These are phyloP conservation scores for Quercus agrifolia DNA, from an alignment of 306 rosid genomes.

Conservation along the genomic window DNA sequence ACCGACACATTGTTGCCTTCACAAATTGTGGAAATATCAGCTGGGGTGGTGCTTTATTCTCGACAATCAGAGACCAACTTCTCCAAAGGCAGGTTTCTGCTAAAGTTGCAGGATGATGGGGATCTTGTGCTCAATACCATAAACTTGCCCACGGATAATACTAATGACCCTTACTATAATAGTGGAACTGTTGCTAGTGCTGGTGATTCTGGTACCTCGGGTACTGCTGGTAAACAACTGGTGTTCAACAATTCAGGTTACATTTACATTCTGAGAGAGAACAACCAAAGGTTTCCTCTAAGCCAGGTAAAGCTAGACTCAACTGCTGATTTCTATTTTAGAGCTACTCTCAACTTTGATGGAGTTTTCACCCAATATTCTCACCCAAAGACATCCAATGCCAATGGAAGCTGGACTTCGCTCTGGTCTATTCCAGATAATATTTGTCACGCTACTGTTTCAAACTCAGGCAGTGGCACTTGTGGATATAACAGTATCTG, in stretches of 20 bases:
- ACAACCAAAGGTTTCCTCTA: conserved; percentile 5
- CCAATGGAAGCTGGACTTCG: conserved; percentile 17
- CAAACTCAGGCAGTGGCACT: conserved; percentile 24
- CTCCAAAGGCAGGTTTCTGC: conserved; percentile 19
- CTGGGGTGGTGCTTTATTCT: conserved; percentile 5
- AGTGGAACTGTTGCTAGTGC: background rate
- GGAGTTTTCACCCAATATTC: conserved; percentile 37
- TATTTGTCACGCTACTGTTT: background rate
- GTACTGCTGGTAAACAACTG: conserved; percentile 30
- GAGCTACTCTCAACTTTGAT: conserved; percentile 47
- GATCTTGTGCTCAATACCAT: conserved; percentile 11
- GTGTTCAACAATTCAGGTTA: conserved; percentile 34
- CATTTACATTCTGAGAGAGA: conserved; percentile 29
- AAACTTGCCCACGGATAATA: background rate
- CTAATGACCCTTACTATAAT: background rate
- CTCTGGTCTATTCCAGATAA: conserved; percentile 18
- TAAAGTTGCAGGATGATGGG: conserved; percentile 1
- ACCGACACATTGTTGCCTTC: conserved; percentile 34
- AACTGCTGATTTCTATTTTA: conserved; percentile 11
- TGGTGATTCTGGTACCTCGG: background rate
- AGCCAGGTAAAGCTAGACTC: background rate
- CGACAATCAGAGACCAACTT: conserved; percentile 26
- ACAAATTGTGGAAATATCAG: conserved; percentile 1
- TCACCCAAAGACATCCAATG: conserved; percentile 24
- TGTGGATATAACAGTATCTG: conserved; percentile 58